Evolutionary conservation across 2,329 filamentous ascomycete genomes (phyloP).

Genomic region (Malbranchea zuffiana): DNA sequence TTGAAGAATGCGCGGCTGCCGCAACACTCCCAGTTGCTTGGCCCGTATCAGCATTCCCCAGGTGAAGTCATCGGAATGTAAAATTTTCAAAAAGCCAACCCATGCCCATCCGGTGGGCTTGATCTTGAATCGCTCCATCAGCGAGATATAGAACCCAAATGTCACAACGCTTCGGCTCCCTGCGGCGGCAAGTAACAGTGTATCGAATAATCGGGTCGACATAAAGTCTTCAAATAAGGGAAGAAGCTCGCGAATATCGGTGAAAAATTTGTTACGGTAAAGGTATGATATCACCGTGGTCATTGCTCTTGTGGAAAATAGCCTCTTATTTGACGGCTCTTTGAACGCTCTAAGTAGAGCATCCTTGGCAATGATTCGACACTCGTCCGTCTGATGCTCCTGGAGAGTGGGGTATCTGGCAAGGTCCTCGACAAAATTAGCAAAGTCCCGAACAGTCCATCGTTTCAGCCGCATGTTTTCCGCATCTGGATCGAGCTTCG

Average conservation of each 20-base stretch:
- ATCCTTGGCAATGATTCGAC: slow-evolving; percentile 15
- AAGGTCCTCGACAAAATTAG: slow-evolving; percentile 31
- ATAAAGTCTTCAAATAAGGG: slow-evolving; percentile 26
- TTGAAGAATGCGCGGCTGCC: slow-evolving; percentile 1
- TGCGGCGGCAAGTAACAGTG: slow-evolving; percentile 32
- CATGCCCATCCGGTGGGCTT: slow-evolving; percentile 34
- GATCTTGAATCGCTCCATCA: slow-evolving; percentile 31
- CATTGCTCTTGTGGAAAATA: slow-evolving; percentile 33
- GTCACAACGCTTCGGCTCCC: slow-evolving; percentile 28
- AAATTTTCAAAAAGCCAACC: slow-evolving; percentile 29
- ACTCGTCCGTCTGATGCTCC: slow-evolving; percentile 11
- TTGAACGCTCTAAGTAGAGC: slow-evolving; percentile 26
- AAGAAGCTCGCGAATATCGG: slow-evolving; percentile 26
- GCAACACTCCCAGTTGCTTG: neutral
- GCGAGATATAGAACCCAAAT: slow-evolving; percentile 29
- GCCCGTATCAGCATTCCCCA: slow-evolving; percentile 5
- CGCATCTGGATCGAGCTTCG: too few species aligned
- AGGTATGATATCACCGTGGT: slow-evolving; percentile 33
- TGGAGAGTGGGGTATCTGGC: slow-evolving; percentile 17
- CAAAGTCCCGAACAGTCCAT: slow-evolving; percentile 28
- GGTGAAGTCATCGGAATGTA: slow-evolving; percentile 1
- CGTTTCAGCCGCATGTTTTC: too few species aligned
- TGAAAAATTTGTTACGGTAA: slow-evolving; percentile 24
- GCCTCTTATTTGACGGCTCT: slow-evolving; percentile 20
- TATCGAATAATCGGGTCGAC: slow-evolving; percentile 35